These are phyloP conservation scores for Gamsiella multidivaricata DNA, from an alignment of 192 early-diverging fungal genomes.

Conservation along the genomic window DNA sequence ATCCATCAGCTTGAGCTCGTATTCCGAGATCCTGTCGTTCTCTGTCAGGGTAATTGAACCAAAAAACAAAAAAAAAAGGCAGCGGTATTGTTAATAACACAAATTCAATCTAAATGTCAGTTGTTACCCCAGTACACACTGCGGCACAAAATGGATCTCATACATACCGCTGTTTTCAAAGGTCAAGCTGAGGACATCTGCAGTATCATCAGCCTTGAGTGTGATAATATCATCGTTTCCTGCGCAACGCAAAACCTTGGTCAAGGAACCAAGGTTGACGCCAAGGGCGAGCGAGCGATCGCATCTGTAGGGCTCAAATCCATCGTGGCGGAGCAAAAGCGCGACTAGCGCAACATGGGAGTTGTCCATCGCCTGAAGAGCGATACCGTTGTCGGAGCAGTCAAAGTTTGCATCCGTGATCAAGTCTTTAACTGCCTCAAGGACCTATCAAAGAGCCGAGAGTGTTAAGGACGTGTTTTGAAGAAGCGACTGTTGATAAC, in stretches of 20 bases:
- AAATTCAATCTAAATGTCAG: no score
- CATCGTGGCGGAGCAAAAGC: constrained; percentile 82
- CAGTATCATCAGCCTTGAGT: constrained; percentile 87
- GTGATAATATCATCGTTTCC: constrained; percentile 93
- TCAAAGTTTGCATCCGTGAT: constrained; percentile 98
- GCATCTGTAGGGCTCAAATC: constrained; percentile 90
- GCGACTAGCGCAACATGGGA: constrained; percentile 96
- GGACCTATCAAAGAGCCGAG: constrained; percentile 48
- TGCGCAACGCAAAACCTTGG: constrained; percentile 95
- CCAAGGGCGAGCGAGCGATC: constrained; percentile 92
- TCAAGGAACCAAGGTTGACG: constrained; percentile 84
- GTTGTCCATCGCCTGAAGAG: constrained; percentile 99
- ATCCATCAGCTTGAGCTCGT: constrained; percentile 98
- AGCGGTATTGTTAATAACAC: no score
- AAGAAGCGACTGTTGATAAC: no score
- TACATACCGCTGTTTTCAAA: constrained; percentile 75
- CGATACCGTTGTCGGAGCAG: constrained; percentile 93
- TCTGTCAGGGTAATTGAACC: constrained; percentile 9
- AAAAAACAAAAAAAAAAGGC: constrained; percentile 11
- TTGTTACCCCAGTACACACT: no score
- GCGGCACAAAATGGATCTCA: not conserved
- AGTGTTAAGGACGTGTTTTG: not conserved
- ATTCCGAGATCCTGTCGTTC: constrained; percentile 84
- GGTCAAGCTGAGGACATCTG: constrained; percentile 80
- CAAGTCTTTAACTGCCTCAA: constrained; percentile 98